phyloP scores from a whole-genome alignment of 1,284 basidiomycete genomes.

The Pascua guehoae region DNA sequence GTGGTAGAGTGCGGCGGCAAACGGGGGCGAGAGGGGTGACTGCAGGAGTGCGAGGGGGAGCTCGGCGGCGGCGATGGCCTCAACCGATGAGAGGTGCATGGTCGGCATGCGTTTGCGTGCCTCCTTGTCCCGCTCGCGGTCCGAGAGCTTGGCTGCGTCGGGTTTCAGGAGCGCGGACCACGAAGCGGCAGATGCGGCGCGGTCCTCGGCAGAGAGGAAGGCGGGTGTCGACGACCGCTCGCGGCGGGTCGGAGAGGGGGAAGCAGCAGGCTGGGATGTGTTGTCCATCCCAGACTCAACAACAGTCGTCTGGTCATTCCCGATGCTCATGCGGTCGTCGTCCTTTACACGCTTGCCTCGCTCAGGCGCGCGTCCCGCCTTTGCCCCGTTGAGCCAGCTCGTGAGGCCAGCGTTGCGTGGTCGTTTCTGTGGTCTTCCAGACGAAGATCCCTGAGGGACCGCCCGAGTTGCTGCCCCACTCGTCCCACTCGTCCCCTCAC shows the following conservation, averaged over 20 bases:
- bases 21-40: slow-evolving; percentile 59
- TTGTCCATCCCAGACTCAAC: no score
- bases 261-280: no score
- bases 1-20: slow-evolving; percentile 61
- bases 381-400: no score
- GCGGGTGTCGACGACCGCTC: slow-evolving; percentile 27
- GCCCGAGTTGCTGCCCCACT: not conserved
- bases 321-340: no score
- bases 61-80: slow-evolving; percentile 56
- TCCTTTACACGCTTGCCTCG: no score
- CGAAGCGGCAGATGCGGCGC: slow-evolving; percentile 5
- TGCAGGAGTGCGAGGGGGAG: slow-evolving; percentile 51
- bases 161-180: slow-evolving; percentile 18
- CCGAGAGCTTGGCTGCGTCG: not conserved
- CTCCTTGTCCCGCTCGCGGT: slow-evolving; percentile 1
- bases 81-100: slow-evolving; percentile 39
- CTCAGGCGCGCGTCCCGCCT: no score
- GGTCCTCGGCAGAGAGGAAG: slow-evolving; percentile 4
- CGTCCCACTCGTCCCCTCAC: not conserved
- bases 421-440: no score
- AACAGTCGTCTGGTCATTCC: no score
- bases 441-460: no score
- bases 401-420: no score
- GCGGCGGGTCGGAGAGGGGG: slow-evolving; percentile 15
- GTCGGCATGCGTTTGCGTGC: slow-evolving; percentile 25